Base-by-base conservation (phyloP, 78 protist species). In the Mantamonas sphyraenae region DNA sequence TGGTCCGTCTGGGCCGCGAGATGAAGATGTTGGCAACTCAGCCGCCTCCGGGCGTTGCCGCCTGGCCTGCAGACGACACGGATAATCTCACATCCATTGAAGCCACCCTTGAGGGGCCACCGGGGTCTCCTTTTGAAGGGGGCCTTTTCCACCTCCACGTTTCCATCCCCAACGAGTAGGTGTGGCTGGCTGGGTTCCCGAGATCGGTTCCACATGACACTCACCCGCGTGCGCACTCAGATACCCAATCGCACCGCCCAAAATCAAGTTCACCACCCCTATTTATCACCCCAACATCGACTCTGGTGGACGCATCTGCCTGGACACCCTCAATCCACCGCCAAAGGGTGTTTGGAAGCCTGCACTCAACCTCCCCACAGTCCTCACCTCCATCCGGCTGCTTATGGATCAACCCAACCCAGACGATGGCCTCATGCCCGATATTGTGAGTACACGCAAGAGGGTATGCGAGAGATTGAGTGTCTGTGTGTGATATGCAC, bases 281-380 rank as follows among this genome's bases (percentile, higher is more conserved):
- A 73, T 92, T 40, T 88, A 85, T 42, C 96, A 92, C 72, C 96
- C 96, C 19, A 92, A 92, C 76, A 83, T 92, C 35, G 96, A 92
- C 70, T 20, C 50, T 5, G 76, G 77, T 26, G 96, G 96, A 2
- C 53, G 90, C 19, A 88, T 92, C 30, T 88, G 93, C 38, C 76
- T 88, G 24, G 92, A 88, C 70, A 77, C 64, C 17, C 80, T 92
- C 30, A 77, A 71, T 60, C n/a, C 68, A 64, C 57, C 68, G 1
- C 78, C 68, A 12, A 64, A 68, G 56, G 92, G 82, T 0, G 50
- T 40, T 43, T 86, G 91, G 91, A 73, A n/a, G 67, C 87, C 89
- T 1, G 56, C 84, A 1, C 28, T 76, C 38, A 83, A 77, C 74
- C 0, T 83, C 3, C 31, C 63, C 3, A 69, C 82, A 0, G 70